Base-by-base conservation (phyloP, 2,329 filamentous ascomycete species). In the Fusarium sp. region DNA sequence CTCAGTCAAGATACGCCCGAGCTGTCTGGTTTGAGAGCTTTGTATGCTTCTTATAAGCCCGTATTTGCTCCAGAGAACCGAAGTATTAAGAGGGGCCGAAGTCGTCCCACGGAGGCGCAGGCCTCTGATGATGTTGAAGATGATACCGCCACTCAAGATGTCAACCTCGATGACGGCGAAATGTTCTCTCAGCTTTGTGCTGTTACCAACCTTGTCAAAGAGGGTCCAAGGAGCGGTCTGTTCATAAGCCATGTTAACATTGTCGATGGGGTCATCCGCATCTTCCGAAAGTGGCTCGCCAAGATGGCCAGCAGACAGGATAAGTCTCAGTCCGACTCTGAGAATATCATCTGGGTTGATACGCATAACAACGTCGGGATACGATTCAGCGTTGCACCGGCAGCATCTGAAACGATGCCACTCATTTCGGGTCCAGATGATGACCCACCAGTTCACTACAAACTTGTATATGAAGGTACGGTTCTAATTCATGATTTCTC, bases 111-210 rank as follows among this genome's bases (percentile, higher is more conserved):
- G 14, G 63, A 59, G 47, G 24, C 48, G 0, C 64, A 64, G 13
- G 35, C 67, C 3, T 59, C 67, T 16, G 71, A 74, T 3, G 58
- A 73, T 35, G 45, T 28, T 5, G 75, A 78, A 35, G 81, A 83
- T 33, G 83, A 86, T 31, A 80, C 84, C 13, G 88, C 91, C 4
- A 86, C 84, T 20, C 88, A 92, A 65, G 88, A 87, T 14, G 79
- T 95, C 45, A 85, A 85, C 50, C 83, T 96, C 4, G 93, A 95
- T 72, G 87, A 87, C 4, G 87, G 90, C 69, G 93, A 95, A 81
- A 83, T 90, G 24, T 95, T 95, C 78, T 90, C 91, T 3, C 93
- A 96, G 81, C 86, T 96, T 16, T 92, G 91, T 78, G 88, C 90
- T 10, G 85, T 89, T 30, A 89, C 89, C 13, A 93, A 91, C 76